A percentile compares a stretch with the other conserved stretches of the same genome.
phyloP scores from a whole-genome alignment of 768 basidiomycete species.

The Daedaleopsis sinensis region DNA sequence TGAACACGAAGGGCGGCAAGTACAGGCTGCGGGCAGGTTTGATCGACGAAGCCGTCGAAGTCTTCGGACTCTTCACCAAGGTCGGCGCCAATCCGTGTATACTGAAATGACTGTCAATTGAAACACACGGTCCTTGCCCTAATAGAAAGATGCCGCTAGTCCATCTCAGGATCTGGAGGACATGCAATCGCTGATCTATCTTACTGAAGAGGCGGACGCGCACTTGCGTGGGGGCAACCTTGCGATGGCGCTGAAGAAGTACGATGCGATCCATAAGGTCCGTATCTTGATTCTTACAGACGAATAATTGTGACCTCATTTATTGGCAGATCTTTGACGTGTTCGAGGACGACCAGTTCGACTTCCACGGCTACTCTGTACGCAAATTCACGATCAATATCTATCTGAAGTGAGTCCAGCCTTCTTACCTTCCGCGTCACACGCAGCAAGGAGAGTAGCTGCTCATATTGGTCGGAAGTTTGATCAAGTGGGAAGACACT shows the following conservation, averaged over 20 bases:
- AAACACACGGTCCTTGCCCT: not conserved
- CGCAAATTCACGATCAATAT: slow-evolving; percentile 87
- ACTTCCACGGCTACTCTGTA: slow-evolving; percentile 95
- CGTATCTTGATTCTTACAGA: slow-evolving; percentile 9
- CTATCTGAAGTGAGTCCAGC: slow-evolving; percentile 73
- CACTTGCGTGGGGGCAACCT: slow-evolving; percentile 65
- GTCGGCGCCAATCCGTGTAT: slow-evolving; percentile 41
- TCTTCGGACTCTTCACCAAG: slow-evolving; percentile 91
- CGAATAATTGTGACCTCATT: not conserved
- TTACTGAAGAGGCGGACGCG: slow-evolving; percentile 80
- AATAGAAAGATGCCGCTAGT: slow-evolving; percentile 79
- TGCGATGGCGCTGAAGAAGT: slow-evolving; percentile 85
- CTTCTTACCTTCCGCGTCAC: not conserved
- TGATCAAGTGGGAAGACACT: slow-evolving; percentile 81
- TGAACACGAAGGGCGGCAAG: slow-evolving; percentile 94
- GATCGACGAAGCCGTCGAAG: slow-evolving; percentile 69
- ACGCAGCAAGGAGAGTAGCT: slow-evolving; percentile 9
- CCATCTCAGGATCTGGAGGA: slow-evolving; percentile 87
- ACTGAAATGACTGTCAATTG: no score
- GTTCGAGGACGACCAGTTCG: slow-evolving; percentile 94
- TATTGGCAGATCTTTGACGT: slow-evolving; percentile 73
- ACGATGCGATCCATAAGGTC: slow-evolving; percentile 75
- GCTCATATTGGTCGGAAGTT: slow-evolving; percentile 42
- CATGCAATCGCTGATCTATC: slow-evolving; percentile 92
- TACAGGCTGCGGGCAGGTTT: slow-evolving; percentile 86